Percentiles rank a stretch among this genome's conserved stretches.
Evolutionary conservation across 2,329 filamentous ascomycete genomes (phyloP).

Genomic region (Aspergillus tubingensis): DNA sequence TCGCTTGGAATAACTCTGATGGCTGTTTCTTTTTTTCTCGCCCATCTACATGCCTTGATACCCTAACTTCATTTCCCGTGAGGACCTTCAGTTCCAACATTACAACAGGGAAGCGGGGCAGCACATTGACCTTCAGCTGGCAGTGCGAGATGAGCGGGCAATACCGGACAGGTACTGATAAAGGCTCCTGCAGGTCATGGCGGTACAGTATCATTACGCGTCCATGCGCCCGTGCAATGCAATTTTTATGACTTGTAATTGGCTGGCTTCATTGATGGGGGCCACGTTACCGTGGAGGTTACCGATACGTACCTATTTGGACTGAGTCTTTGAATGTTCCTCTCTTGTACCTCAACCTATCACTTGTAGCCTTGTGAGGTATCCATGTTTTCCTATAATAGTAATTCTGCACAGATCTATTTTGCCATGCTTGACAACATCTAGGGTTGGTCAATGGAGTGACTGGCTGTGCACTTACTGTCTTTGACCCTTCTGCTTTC

Average conservation of each 20-base stretch:
- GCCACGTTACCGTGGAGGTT: not conserved
- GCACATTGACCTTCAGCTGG: not conserved
- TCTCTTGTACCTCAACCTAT: not conserved
- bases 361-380: not conserved
- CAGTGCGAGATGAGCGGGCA: not conserved
- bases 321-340: not conserved
- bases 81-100: not conserved
- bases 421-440: not conserved
- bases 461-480: not conserved
- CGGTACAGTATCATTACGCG: not conserved
- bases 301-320: not conserved
- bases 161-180: not conserved
- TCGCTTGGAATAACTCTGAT: not conserved
- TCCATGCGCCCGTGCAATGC: not conserved
- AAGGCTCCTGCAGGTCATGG: slow-evolving; percentile 1
- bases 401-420: not conserved
- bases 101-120: not conserved
- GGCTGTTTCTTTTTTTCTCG: not conserved
- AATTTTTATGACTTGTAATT: not conserved
- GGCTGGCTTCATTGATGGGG: not conserved
- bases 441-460: not conserved
- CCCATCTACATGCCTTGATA: not conserved
- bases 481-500: not conserved
- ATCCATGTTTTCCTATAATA: not conserved
- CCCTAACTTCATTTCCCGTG: not conserved